Base-by-base conservation (phyloP, 805 yeast genomes). In the Wickerhamiella sorbophila region DNA sequence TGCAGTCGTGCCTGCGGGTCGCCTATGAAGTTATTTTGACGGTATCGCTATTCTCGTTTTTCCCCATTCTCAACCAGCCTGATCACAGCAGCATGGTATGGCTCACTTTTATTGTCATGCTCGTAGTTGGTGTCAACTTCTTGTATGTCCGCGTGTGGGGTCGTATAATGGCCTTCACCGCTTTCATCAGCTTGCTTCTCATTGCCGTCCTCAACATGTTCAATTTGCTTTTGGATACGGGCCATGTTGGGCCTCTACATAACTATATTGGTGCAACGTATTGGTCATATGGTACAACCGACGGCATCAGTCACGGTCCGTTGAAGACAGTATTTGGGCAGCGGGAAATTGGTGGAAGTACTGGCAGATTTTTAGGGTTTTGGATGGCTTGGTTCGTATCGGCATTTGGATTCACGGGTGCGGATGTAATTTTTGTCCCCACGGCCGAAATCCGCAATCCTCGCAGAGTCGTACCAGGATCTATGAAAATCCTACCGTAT, bases 11-110 rank as follows among this genome's bases (percentile, higher is more conserved):
- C 14, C 52, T 63, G 32, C 53, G 62, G 0, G 64, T 80, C 45
- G 85, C 93, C 0, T 74, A 85, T 0, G 93, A 83, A 52, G 69
- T 83, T 3, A 77, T 82, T 16, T 86, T 87, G 1, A 74, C 82
- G 15, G 73, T 82, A 1, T 74, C 81, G 19, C 72, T 82, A 75
- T 59, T 82, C 31, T 69, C 79, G 38, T 80, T 75, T 51, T 84
- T 74, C 54, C 67, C 73, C 1, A 54, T 64, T 26, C 59, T 79
- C 31, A 53, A 71, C 17, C 36, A 34, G 4, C n/a, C 40, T 66
- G 10, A 63, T 77, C 58, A 32, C 21, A 33, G 39, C 39, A 34
- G 33, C 20, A 20, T 44, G 2, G 48, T 50, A 5, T 50, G 48
- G 44, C 38, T 48, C 24, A 45, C 48, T 4, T 48, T 47, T 26